These are phyloP conservation scores for Durio zibethinus DNA, from an alignment of 345 rosid species.

Conservation along the genomic window DNA sequence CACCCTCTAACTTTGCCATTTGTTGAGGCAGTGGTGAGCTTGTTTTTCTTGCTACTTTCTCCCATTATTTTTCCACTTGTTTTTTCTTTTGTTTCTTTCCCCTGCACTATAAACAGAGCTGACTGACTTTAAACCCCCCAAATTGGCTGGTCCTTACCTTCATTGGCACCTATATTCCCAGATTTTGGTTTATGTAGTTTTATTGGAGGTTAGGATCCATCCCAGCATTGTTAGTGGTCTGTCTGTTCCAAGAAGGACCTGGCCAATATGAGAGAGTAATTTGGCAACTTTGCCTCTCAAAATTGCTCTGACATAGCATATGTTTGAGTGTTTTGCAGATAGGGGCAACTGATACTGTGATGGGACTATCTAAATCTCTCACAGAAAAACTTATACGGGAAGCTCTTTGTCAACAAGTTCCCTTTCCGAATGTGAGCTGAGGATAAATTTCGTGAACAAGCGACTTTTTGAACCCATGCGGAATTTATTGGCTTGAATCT, in stretches of 20 bases:
- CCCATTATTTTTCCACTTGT: background rate
- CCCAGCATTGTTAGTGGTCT: too few species aligned
- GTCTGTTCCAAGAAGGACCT: background rate
- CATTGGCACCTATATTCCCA: background rate
- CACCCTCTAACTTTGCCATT: slow-evolving; percentile 79
- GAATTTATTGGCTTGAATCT: too few species aligned
- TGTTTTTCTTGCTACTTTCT: slow-evolving; percentile 13
- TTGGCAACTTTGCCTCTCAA: background rate
- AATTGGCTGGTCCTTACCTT: too few species aligned
- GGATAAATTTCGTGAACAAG: background rate
- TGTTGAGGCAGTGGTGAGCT: slow-evolving; percentile 73
- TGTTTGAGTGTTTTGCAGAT: slow-evolving; percentile 41
- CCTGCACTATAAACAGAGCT: background rate
- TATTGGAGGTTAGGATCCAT: too few species aligned
- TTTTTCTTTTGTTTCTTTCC: background rate
- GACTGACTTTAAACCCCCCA: background rate
- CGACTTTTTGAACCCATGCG: background rate
- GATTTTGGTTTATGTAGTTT: background rate
- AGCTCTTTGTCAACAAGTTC: slow-evolving; percentile 30
- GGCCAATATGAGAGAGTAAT: background rate
- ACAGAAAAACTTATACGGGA: slow-evolving; percentile 63
- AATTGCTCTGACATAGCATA: background rate
- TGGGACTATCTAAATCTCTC: slow-evolving; percentile 87
- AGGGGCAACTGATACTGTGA: slow-evolving; percentile 73
- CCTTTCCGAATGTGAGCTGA: background rate